Base-by-base conservation (phyloP, 768 basidiomycete genomes). In the Chalciporus pseudorubinellus region DNA sequence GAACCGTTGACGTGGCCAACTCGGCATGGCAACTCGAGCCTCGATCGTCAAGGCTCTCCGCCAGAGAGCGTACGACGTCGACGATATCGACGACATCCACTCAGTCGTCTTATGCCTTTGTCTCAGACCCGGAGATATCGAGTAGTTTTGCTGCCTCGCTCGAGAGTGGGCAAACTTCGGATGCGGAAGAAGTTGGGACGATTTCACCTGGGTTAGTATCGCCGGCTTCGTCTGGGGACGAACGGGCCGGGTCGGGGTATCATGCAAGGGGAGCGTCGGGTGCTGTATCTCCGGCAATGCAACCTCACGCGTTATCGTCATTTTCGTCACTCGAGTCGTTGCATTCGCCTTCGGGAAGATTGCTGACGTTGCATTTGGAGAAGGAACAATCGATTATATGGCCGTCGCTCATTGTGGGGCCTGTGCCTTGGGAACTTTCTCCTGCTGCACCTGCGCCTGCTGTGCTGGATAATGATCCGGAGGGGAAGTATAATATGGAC, bases 71-170 rank as follows among this genome's bases (percentile, higher is more conserved):
- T 18, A 91, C 89, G 0, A 83, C 82, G 3, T 89, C 88, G 13
- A 83, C 85, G 13, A 73, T 84, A 6, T 90, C 89, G 9, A 87
- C 87, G 2, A 72, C 83, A 0, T 90, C 88, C 4, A 87, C 87
- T 0, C 87, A 82, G 24, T 92, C 89, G 18, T 92, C 89, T 0
- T 92, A 83, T 59, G 89, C 89, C 4, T 77, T 89, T 50, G 76
- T 92, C 9, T 90, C 89, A n/a, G 89, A 92, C 59, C 83, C 82
- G 2, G 89, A 92, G 57, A 85, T 91, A 46, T 89, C 89, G 5
- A 90, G 87, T 69, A 88, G 85, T 64, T 90, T 91, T 57, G 87
- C 87, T 1, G 88, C 87, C 6, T 91, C 89, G 24, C 76, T 91
- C 4, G 89, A 89, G 62, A 86, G 85, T 57, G 83, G 75, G 13